Conservation (phyloP, 1,284 basidiomycete species). For the Volvariella surrecta region DNA sequence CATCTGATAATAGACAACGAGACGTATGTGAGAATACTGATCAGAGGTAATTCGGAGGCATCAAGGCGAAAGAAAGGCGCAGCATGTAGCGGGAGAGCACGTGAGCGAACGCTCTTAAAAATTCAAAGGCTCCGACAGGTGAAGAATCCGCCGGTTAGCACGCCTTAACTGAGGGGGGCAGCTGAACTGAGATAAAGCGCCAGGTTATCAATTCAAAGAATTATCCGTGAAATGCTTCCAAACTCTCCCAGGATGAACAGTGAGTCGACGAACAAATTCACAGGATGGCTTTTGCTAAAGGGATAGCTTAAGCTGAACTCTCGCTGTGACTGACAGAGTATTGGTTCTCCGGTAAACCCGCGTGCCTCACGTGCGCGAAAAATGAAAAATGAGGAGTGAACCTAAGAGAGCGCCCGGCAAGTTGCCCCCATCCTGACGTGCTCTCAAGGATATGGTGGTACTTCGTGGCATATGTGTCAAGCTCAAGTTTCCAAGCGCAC, state of each 20-base stretch:
- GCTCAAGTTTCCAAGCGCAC: slow-evolving; percentile 64
- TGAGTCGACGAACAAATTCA: neutral
- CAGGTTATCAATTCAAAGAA: no score
- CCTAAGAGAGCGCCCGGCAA: neutral
- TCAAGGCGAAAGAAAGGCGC: slow-evolving; percentile 32
- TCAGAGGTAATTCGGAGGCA: slow-evolving; percentile 24
- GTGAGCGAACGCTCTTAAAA: slow-evolving; percentile 19
- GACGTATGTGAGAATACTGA: slow-evolving; percentile 44
- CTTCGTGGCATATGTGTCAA: slow-evolving; percentile 25
- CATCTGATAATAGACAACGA: slow-evolving; percentile 46
- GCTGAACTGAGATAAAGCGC: slow-evolving; percentile 15
- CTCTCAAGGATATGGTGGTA: slow-evolving; percentile 13
- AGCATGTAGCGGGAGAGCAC: slow-evolving; percentile 24
- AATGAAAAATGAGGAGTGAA: no score
- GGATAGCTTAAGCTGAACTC: neutral
- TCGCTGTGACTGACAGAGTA: neutral
- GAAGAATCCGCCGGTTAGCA: slow-evolving; percentile 17
- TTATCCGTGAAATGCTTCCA: no score
- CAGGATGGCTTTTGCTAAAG: slow-evolving; percentile 1
- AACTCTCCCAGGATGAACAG: no score
- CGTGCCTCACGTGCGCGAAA: no score
- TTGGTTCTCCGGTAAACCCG: no score
- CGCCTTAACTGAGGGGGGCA: slow-evolving; percentile 8
- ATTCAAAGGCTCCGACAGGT: slow-evolving; percentile 16
- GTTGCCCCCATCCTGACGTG: neutral